Base-by-base conservation (phyloP, 208 protist genomes). In the Herpetomonas muscarum region DNA sequence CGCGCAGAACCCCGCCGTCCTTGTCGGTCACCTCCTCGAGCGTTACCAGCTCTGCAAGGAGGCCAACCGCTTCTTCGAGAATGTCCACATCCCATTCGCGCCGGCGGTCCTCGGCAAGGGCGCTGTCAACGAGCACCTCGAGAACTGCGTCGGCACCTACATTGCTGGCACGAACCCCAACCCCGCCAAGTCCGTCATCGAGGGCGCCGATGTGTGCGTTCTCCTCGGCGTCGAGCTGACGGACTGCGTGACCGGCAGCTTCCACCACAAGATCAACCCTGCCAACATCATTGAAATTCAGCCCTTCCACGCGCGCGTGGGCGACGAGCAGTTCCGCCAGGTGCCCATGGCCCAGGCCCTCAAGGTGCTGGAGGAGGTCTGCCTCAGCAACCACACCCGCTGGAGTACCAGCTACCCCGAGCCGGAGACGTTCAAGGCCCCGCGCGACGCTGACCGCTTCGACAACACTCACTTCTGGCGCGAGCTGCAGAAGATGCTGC, bases 71-170 rank as follows among this genome's bases (percentile, higher is more conserved):
- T 72, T 85, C 39, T 50, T 85, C 2, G 66, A 70, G 45, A 64
- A 70, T 49, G 53, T 65, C 1, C 59, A 64, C 61, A 70, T 85
- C n/a, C 72, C 78, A 1, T 85, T 68, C 28, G 74, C 72, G 1
- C 30, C 60, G 1, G 61, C 61, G 25, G 58, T 54, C 10, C 48
- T 81, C 13, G 73, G 78, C 57, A 85, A 85, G 52, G 66, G 78
- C 22, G 63, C 61, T 10, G 61, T 85, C 24, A 51, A 62, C 9
- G 78, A 85, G 55, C 52, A 77, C 50, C 44, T 74, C 21, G 44
- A 62, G 12, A 79, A 76, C 68, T 85, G 55, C 57, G 64, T 85
- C 3, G 78, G 78, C 59, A 74, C 65, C 39, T 85, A 85, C 73
- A 39, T 67, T 25, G 69, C 64, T 10, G 66, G 61, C 13, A 31